Percentiles rank a stretch among this genome's conserved stretches.
phyloP scores from a whole-genome alignment of 139 green algal genomes.

The Micromonas commoda region DNA sequence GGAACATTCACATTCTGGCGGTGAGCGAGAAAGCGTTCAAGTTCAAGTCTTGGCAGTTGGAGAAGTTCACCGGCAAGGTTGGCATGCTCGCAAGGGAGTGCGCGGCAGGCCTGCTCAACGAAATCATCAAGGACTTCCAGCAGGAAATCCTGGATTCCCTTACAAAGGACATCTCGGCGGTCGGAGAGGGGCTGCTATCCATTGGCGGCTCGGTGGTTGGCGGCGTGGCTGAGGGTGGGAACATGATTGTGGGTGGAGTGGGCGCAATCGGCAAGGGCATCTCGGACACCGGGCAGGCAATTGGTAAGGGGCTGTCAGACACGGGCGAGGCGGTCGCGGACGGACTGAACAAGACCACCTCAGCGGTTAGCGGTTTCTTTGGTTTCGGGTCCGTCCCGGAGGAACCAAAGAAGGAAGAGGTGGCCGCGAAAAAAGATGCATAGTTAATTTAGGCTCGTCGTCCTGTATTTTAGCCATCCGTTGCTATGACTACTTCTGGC shows the following conservation, averaged over 20 bases:
- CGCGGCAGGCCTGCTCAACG: neutral
- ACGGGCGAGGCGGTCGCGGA: neutral
- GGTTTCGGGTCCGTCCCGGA: neutral
- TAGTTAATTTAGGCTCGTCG: too few species aligned
- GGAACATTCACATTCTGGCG: neutral
- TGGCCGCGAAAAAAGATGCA: too few species aligned
- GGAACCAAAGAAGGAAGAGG: too few species aligned
- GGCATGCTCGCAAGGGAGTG: neutral
- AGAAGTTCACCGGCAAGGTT: neutral
- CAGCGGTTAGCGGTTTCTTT: neutral
- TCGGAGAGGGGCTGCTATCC: neutral
- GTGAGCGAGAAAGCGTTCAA: neutral
- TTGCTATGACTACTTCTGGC: neutral
- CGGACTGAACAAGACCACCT: conserved; percentile 1
- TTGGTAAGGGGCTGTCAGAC: neutral
- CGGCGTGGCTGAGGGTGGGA: neutral
- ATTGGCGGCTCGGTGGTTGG: neutral
- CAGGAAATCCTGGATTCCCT: neutral
- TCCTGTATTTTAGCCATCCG: neutral
- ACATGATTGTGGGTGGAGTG: neutral
- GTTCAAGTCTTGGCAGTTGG: neutral
- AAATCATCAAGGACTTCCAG: conserved; percentile 21
- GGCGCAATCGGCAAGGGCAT: neutral
- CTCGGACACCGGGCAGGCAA: neutral
- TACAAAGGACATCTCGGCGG: neutral